phyloP scores from a whole-genome alignment of 2,329 filamentous ascomycete species.

The Colletotrichum tabaci region DNA sequence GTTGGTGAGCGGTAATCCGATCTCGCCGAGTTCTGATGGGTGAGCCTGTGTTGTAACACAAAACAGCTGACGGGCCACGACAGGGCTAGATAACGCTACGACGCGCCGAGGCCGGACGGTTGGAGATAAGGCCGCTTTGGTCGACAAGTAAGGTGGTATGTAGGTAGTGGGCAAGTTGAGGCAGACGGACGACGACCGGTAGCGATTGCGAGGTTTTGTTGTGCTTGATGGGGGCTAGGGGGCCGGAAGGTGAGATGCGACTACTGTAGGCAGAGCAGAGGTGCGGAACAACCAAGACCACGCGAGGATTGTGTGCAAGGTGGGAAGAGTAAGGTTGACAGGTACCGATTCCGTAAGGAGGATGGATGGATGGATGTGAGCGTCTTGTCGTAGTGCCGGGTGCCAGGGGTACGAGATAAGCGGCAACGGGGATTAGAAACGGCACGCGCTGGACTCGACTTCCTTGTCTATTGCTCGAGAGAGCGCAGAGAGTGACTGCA shows the following conservation, averaged over 20 bases:
- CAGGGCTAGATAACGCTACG: conserved; percentile 29
- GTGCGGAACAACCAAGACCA: conserved; percentile 30
- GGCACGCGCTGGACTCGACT: conserved; percentile 1
- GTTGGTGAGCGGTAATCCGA: conserved; percentile 18
- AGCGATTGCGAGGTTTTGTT: conserved; percentile 35
- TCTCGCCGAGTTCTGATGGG: conserved; percentile 21
- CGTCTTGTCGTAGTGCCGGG: conserved; percentile 9
- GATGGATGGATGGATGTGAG: background rate
- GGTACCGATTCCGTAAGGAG: conserved; percentile 5
- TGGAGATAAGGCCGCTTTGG: conserved; percentile 29
- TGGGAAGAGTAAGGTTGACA: background rate
- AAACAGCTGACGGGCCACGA: conserved; percentile 17
- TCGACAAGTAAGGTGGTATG: background rate
- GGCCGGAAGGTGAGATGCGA: conserved; percentile 3
- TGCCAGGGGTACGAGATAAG: conserved; percentile 36
- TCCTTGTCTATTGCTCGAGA: background rate
- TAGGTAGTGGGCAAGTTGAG: background rate
- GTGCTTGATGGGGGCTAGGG: conserved; percentile 24
- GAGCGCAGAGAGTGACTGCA: background rate
- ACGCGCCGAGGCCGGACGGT: conserved; percentile 22
- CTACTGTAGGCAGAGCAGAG: conserved; percentile 7
- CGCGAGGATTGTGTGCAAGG: conserved; percentile 24
- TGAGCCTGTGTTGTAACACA: conserved; percentile 29
- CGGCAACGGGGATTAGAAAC: conserved; percentile 23
- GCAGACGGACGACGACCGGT: conserved; percentile 22